Conservation (phyloP, 345 rosid species). For the Abelmoschus esculentus region DNA sequence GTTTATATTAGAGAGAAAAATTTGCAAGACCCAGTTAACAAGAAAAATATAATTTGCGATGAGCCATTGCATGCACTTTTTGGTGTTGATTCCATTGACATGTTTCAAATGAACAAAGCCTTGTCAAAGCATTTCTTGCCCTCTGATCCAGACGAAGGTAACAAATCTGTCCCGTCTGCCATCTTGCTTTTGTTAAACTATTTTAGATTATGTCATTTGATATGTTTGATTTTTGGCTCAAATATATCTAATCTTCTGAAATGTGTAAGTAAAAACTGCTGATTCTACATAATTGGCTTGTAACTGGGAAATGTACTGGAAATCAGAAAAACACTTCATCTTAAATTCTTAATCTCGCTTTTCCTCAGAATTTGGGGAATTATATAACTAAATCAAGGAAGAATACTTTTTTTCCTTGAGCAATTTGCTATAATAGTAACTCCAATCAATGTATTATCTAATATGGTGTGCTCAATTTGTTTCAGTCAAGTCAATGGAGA, state of each 20-base stretch:
- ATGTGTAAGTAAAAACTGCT: not conserved
- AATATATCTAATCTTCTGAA: not conserved
- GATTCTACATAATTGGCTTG: not conserved
- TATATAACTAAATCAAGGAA: not conserved
- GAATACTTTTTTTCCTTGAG: not conserved
- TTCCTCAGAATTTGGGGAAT: not conserved
- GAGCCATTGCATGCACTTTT: constrained; percentile 38
- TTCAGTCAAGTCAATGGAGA: constrained; percentile 21
- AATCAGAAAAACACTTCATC: not conserved
- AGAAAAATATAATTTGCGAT: constrained; percentile 43
- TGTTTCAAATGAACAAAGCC: constrained; percentile 62
- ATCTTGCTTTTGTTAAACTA: not conserved
- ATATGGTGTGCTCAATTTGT: constrained; percentile 1
- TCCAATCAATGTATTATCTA: not conserved
- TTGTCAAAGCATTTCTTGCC: constrained; percentile 51
- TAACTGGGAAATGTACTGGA: not conserved
- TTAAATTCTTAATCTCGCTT: not conserved
- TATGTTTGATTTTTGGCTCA: not conserved
- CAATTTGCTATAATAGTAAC: not conserved
- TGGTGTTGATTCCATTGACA: constrained; percentile 35
- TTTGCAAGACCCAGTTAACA: constrained; percentile 54
- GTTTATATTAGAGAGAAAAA: constrained; percentile 42
- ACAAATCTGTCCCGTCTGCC: not conserved
- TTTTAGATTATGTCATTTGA: not conserved
- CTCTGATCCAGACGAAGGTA: constrained; percentile 37